phyloP scores from a whole-genome alignment of 306 rosid genomes.

The Fragaria ananassa region DNA sequence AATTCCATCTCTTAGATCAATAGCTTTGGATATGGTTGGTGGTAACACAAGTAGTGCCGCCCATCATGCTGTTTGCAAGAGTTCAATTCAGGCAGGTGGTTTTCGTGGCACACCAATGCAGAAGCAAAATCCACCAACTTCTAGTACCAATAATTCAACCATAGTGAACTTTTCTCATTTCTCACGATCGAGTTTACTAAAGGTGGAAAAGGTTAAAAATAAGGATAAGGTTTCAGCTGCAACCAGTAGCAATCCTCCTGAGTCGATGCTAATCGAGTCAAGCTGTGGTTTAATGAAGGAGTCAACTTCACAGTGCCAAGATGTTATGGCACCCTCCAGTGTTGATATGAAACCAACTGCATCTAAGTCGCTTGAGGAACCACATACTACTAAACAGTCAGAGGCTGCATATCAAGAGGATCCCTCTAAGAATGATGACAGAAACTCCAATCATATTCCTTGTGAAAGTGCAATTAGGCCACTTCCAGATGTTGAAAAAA shows the following conservation, averaged over 20 bases:
- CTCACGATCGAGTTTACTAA: slow-evolving; percentile 47
- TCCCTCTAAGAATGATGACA: slow-evolving; percentile 45
- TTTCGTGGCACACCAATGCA: slow-evolving; percentile 41
- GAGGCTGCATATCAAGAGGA: slow-evolving; percentile 46
- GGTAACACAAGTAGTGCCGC: slow-evolving; percentile 38
- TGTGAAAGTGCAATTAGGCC: slow-evolving; percentile 40
- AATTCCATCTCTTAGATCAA: slow-evolving; percentile 48
- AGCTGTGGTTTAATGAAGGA: slow-evolving; percentile 38
- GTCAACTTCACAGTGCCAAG: slow-evolving; percentile 34
- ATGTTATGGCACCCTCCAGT: slow-evolving; percentile 40
- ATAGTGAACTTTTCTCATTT: slow-evolving; percentile 76
- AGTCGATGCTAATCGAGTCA: slow-evolving; percentile 37
- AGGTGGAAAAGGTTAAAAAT: slow-evolving; percentile 34
- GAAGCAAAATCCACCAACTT: slow-evolving; percentile 48
- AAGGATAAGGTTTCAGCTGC: slow-evolving; percentile 40
- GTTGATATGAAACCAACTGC: slow-evolving; percentile 39
- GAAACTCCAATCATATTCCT: slow-evolving; percentile 34
- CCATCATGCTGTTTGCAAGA: slow-evolving; percentile 32
- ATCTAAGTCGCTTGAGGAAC: slow-evolving; percentile 49
- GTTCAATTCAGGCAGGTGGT: slow-evolving; percentile 44
- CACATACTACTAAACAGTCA: slow-evolving; percentile 36
- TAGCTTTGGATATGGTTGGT: slow-evolving; percentile 35
- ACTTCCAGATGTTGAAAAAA: slow-evolving; percentile 40
- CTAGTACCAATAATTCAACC: slow-evolving; percentile 40
- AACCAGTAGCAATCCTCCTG: slow-evolving; percentile 37